Percentiles rank a stretch among this genome's conserved stretches.
Evolutionary conservation across 192 early-diverging fungal species (phyloP).

Genomic region (Coemansia sp.): DNA sequence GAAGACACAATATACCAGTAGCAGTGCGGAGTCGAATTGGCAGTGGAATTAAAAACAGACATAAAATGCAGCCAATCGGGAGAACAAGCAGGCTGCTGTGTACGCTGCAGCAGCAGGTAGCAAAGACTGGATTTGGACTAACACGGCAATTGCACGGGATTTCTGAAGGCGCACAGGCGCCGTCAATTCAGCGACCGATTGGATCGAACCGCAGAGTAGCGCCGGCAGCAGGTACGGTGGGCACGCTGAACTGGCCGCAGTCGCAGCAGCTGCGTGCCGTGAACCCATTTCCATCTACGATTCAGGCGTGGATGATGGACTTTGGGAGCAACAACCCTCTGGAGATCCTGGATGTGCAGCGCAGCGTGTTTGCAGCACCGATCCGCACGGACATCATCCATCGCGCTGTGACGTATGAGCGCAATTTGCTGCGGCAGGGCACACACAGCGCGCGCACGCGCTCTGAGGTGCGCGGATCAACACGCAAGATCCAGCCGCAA

Average conservation of each 20-base stretch:
- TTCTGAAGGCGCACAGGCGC: neutral
- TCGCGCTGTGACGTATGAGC: conserved; percentile 84
- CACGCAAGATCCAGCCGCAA: conserved; percentile 80
- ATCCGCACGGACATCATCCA: conserved; percentile 81
- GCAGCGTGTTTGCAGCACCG: conserved; percentile 72
- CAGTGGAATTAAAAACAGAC: neutral
- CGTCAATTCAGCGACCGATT: conserved; percentile 45
- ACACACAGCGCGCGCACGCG: conserved; percentile 80
- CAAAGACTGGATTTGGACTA: neutral
- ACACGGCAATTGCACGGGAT: neutral
- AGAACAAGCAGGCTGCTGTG: neutral
- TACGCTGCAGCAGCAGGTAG: neutral
- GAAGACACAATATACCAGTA: too few relatives aligned
- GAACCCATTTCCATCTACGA: conserved; percentile 44
- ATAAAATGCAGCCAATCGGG: conserved; percentile 3
- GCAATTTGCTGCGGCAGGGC: conserved; percentile 75
- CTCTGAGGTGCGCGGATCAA: conserved; percentile 82
- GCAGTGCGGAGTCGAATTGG: too few relatives aligned
- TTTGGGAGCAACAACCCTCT: conserved; percentile 72
- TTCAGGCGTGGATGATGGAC: conserved; percentile 76
- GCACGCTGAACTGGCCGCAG: conserved; percentile 41
- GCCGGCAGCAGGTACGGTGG: conserved; percentile 34
- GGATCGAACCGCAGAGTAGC: conserved; percentile 34
- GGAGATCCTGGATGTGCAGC: conserved; percentile 70
- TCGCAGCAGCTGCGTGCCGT: conserved; percentile 30